These are phyloP conservation scores for Clavulina sp. DNA, from an alignment of 768 basidiomycete genomes.

Conservation along the genomic window DNA sequence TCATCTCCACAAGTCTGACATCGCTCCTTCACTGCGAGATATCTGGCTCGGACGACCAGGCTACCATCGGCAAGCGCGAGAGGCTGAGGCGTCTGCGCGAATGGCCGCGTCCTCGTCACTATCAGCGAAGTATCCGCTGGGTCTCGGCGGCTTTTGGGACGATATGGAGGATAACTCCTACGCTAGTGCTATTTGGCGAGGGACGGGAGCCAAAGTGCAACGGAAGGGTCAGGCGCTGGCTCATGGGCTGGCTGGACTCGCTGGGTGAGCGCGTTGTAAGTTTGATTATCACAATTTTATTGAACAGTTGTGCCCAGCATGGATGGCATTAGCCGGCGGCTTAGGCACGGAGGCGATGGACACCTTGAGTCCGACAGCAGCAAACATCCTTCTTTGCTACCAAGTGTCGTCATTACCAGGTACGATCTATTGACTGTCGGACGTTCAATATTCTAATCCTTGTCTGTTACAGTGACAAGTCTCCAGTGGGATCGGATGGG, in stretches of 20 bases:
- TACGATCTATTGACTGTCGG: neutral
- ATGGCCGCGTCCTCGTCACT: too few relatives aligned
- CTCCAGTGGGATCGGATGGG: neutral
- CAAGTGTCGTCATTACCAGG: neutral
- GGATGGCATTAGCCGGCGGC: neutral
- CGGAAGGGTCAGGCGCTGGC: conserved; percentile 1
- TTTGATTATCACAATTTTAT: neutral
- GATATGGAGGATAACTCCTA: neutral
- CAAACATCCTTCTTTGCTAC: neutral
- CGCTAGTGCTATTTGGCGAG: neutral
- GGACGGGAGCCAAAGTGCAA: conserved; percentile 1
- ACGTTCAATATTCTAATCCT: neutral
- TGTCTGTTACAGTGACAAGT: neutral
- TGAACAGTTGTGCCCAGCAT: neutral
- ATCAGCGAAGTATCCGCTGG: conserved; percentile 12
- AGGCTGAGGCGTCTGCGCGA: conserved; percentile 17
- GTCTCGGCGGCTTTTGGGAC: neutral
- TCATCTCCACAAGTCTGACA: conserved; percentile 1
- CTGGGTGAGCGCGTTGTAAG: neutral
- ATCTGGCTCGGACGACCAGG: conserved; percentile 22
- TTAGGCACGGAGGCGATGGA: neutral
- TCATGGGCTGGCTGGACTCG: neutral
- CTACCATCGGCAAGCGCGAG: conserved; percentile 16
- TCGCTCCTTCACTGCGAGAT: conserved; percentile 13
- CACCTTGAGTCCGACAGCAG: neutral